Evolutionary conservation across 805 yeast species (phyloP), one percentile per base, ranked within the genome.

Genomic region (Candida sithepensis): DNA sequence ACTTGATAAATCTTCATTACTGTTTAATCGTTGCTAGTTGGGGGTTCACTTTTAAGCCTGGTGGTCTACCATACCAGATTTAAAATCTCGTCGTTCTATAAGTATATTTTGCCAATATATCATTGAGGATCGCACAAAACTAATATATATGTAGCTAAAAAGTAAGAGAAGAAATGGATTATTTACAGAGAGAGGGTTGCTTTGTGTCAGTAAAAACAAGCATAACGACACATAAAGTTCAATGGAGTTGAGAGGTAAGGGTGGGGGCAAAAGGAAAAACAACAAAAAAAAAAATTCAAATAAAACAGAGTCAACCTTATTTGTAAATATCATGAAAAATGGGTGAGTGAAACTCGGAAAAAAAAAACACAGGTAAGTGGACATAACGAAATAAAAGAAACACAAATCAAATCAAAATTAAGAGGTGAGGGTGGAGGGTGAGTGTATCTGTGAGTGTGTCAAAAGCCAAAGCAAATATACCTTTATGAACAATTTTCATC

Each of bases 1-100:
- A 70, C 45, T 66, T 86, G 36, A 68, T 86, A 41, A 74, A 84
- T 50, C 66, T 68, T 32, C 95, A 86, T 62, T 86, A 86, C 54
- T 74, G 79, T 47, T 55, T 79, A 13, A 68, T 60, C 3, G 44
- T 61, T 22, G 57, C 59, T 19, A 49, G 49, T 36, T 66, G 67
- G 67, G 63, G 61, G 10, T 23, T 36, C 26, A 21, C 37, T 4
- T 46, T 49, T 41, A 19, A 34, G n/a, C 43, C 41, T 12, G 41
- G 37, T 10, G 20, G 20, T 21, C 9, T 21, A 22, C 32, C 26
- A 20, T 32, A 28, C 21, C 37, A 28, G 16, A 18, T 28, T 26
- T 19, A 41, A 23, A 24, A 24, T 24, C 10, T 7, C 28, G 16
- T 30, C 8, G 5, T 10, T 30, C 34, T n/a, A 7, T 12, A n/a